Evolutionary conservation across 257 asterid genomes (phyloP).

Genomic region (Catharanthus roseus): DNA sequence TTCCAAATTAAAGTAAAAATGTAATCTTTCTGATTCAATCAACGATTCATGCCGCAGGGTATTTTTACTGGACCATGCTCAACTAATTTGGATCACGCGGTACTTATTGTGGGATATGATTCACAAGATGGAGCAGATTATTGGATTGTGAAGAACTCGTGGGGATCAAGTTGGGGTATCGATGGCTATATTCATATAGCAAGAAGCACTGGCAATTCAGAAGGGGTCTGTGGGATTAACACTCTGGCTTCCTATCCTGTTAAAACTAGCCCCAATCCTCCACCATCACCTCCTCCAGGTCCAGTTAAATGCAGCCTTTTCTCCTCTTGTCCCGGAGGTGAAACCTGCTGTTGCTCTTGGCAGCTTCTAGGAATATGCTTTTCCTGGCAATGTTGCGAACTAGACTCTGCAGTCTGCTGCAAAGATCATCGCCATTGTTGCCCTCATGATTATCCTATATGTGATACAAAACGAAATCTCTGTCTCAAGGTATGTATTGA

Average conservation of each 20-base stretch:
- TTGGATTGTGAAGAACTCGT: constrained; percentile 89
- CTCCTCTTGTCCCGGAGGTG: constrained; percentile 59
- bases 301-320: constrained; percentile 64
- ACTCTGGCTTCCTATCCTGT: constrained; percentile 79
- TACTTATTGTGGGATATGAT: constrained; percentile 78
- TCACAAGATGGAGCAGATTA: constrained; percentile 69
- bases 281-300: constrained; percentile 61
- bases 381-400: constrained; percentile 73
- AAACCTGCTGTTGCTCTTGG: constrained; percentile 79
- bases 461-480: constrained; percentile 44
- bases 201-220: constrained; percentile 42
- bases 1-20: neutral
- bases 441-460: constrained; percentile 73
- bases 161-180: constrained; percentile 93
- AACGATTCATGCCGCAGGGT: constrained; percentile 48
- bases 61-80: constrained; percentile 88
- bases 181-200: constrained; percentile 71
- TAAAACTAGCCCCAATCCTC: constrained; percentile 87
- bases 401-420: constrained; percentile 75
- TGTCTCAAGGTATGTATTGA: constrained; percentile 62
- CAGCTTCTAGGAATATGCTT: constrained; percentile 64
- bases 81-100: constrained; percentile 79
- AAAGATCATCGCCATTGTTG: constrained; percentile 62
- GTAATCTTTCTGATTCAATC: neutral
- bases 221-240: constrained; percentile 85